Evolutionary conservation across 2,329 filamentous ascomycete species (phyloP).

Genomic region (Mycosphaerelloides madeirae): DNA sequence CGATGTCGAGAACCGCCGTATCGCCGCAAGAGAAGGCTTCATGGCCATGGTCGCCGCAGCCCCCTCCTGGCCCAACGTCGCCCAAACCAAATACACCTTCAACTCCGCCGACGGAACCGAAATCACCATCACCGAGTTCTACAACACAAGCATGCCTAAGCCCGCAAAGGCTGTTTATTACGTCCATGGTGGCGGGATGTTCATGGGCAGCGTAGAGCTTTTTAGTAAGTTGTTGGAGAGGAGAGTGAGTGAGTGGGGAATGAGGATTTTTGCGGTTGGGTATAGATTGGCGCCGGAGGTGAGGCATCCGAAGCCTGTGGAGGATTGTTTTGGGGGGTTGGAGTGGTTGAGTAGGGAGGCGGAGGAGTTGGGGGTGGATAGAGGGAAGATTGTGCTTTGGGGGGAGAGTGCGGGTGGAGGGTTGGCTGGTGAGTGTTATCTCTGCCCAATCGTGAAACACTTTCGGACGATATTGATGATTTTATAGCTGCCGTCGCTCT

Average conservation of each 20-base stretch:
- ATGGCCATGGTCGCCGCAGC: neutral
- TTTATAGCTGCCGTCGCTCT: conserved; percentile 16
- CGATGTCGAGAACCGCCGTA: conserved; percentile 15
- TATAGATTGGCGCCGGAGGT: conserved; percentile 22
- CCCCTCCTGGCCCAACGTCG: conserved; percentile 8
- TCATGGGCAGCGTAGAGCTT: conserved; percentile 14
- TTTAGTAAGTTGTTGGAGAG: conserved; percentile 7
- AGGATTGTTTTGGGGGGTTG: conserved; percentile 16
- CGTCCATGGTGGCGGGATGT: conserved; percentile 18
- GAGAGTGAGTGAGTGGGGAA: neutral
- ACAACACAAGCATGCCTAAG: neutral
- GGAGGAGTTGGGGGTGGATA: conserved; percentile 10
- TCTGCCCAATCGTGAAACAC: neutral
- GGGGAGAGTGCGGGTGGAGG: conserved; percentile 17
- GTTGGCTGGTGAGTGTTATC: conserved; percentile 4
- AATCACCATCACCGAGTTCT: conserved; percentile 15
- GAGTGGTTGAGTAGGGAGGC: conserved; percentile 15
- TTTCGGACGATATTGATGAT: neutral
- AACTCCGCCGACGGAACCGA: conserved; percentile 8
- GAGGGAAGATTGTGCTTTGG: conserved; percentile 10
- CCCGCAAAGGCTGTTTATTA: conserved; percentile 7
- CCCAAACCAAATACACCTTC: conserved; percentile 9
- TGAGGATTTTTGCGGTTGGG: conserved; percentile 10
- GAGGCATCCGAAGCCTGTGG: conserved; percentile 14
- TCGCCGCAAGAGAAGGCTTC: conserved; percentile 3